Percentiles rank a stretch among this genome's conserved stretches.
Evolutionary conservation across 176 grass and related monocot species (phyloP).

Genomic region (Hordeum marinum): DNA sequence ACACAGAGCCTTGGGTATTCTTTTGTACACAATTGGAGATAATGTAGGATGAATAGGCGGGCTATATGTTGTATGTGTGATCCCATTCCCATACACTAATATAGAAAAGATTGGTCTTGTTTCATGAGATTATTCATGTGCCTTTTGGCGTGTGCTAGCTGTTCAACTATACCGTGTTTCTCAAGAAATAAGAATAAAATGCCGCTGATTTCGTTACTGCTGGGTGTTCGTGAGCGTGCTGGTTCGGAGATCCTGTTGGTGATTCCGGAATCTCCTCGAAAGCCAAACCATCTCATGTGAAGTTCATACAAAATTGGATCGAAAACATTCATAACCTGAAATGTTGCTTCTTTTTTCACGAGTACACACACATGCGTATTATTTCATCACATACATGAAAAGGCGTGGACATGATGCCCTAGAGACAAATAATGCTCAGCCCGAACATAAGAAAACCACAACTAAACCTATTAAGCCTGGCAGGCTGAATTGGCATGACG

Average conservation of each 20-base stretch:
- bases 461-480: no score
- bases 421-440: no score
- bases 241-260: neutral
- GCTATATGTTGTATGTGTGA: conserved; percentile 49
- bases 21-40: conserved; percentile 64
- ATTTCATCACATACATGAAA: no score
- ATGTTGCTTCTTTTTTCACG: no score
- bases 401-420: no score
- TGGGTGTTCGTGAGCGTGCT: neutral
- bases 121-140: neutral
- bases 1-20: conserved; percentile 43
- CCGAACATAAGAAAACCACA: no score
- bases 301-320: neutral
- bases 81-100: conserved; percentile 27
- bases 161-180: neutral
- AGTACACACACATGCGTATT: no score
- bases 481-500: no score
- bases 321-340: no score
- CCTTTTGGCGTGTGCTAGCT: neutral
- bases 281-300: neutral
- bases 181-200: neutral
- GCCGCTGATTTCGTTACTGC: neutral
- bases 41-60: conserved; percentile 37
- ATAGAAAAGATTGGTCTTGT: conserved; percentile 28
- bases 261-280: neutral